Evolutionary conservation across 2,329 filamentous ascomycete genomes (phyloP), one percentile per base, ranked within the genome.

Genomic region (Phialophora chinensis): DNA sequence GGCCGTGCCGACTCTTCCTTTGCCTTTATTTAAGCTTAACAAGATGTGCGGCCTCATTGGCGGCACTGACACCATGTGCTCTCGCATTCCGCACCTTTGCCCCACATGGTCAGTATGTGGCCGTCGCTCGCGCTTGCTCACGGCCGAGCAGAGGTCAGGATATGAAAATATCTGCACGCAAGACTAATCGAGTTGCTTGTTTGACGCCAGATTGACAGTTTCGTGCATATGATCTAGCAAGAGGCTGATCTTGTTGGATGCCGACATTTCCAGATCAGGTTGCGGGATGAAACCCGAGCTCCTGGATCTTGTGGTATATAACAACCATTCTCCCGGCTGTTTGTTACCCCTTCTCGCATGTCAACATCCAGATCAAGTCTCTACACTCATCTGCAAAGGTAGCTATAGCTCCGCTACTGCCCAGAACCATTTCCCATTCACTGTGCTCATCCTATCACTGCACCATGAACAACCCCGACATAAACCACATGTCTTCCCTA

Each of bases 1-100:
- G 59, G 4, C n/a, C 10, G 31, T 54, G 59, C 59, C 59, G 59
- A 61, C 31, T 53, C 44, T 61, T 38, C 59, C 47, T 52, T 52
- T 61, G 23, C 12, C n/a, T 14, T 61, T 14, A 29, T n/a, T 61
- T 61, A 53, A 61, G 59, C 59, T 61, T 61, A 61, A 61, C 14
- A n/a, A 23, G 27, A 10, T 38, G 11, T 17, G 17, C 59, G 11
- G n/a, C 20, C 11, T 29, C 20, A 61, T 61, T 61, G 47, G 58
- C 20, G 23, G 59, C 49, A 42, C 31, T 23, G n/a, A 12, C 6
- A 29, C 20, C 58, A 52, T 17, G 47, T 44, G n/a, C 44, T 50
- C 11, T 38, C 8, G 27, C 3, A 38, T 61, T 61, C 58, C 58
- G 58, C 58, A 23, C 17, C 20, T 17, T 42, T 10, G 8, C 59